Percentiles rank a stretch among this genome's conserved stretches.
phyloP scores from a whole-genome alignment of 768 basidiomycete genomes.

The Podaxis sp. region DNA sequence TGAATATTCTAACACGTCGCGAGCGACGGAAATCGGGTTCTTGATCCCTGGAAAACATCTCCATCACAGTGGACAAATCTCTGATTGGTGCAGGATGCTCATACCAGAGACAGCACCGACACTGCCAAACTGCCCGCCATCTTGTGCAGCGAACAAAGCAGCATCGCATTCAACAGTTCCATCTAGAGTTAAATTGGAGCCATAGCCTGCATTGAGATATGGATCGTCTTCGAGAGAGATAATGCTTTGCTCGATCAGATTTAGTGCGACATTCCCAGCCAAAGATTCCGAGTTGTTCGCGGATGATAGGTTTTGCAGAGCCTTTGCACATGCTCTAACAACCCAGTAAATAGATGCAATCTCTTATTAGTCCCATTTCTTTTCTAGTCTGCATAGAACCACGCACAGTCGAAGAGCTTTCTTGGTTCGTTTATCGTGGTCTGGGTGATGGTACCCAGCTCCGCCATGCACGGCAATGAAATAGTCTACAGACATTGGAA shows the following conservation, averaged over 20 bases:
- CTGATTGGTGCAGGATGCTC: neutral
- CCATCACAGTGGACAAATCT: neutral
- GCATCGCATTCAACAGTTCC: conserved; percentile 84
- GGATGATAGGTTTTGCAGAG: conserved; percentile 18
- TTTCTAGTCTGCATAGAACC: neutral
- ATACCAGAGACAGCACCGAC: conserved; percentile 72
- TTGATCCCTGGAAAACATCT: conserved; percentile 46
- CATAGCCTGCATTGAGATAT: conserved; percentile 74
- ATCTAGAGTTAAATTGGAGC: conserved; percentile 75
- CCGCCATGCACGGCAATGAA: conserved; percentile 72
- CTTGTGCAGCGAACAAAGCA: conserved; percentile 56
- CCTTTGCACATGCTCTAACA: conserved; percentile 51
- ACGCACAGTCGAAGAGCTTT: conserved; percentile 53
- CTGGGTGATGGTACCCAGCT: conserved; percentile 60
- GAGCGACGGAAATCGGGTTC: conserved; percentile 68
- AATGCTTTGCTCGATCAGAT: conserved; percentile 55
- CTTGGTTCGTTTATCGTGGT: conserved; percentile 52
- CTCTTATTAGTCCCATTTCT: no score
- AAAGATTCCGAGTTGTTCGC: neutral
- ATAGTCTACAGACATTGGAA: conserved; percentile 28
- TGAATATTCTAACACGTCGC: conserved; percentile 53
- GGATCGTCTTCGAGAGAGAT: conserved; percentile 62
- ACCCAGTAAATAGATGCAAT: no score
- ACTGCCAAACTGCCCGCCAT: conserved; percentile 50
- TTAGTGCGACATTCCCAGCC: conserved; percentile 25